Percentiles rank a stretch among this genome's conserved stretches.
phyloP scores from a whole-genome alignment of 1,284 basidiomycete species.

The Schizopora paradoxa region DNA sequence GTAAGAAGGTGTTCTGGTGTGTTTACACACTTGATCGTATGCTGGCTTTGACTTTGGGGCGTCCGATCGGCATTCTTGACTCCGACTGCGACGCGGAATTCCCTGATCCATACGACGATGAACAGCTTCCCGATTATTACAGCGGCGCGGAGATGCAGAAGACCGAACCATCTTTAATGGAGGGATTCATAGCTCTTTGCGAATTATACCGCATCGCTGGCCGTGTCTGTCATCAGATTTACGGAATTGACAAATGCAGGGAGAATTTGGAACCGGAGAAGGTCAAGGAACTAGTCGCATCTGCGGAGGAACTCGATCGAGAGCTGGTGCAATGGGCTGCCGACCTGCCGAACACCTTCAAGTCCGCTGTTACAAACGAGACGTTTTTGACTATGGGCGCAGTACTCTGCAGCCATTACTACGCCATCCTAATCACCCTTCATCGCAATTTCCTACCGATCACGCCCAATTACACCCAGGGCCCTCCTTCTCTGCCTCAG shows the following conservation, averaged over 20 bases:
- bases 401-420: slow-evolving; percentile 86
- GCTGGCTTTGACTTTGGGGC: slow-evolving; percentile 81
- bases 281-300: slow-evolving; percentile 64
- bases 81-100: slow-evolving; percentile 77
- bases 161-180: slow-evolving; percentile 66
- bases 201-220: slow-evolving; percentile 80
- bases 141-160: slow-evolving; percentile 50
- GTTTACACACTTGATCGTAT: slow-evolving; percentile 85
- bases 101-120: slow-evolving; percentile 79
- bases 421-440: slow-evolving; percentile 81
- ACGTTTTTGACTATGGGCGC: slow-evolving; percentile 82
- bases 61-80: slow-evolving; percentile 76
- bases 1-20: slow-evolving; percentile 87
- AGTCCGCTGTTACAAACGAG: slow-evolving; percentile 63
- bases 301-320: slow-evolving; percentile 71
- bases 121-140: slow-evolving; percentile 66
- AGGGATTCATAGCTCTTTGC: slow-evolving; percentile 70
- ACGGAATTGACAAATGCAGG: slow-evolving; percentile 68
- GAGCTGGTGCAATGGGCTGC: slow-evolving; percentile 80
- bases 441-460: slow-evolving; percentile 85
- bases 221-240: slow-evolving; percentile 75
- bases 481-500: slow-evolving; percentile 61
- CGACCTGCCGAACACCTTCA: slow-evolving; percentile 66
- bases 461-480: slow-evolving; percentile 46
- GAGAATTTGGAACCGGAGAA: slow-evolving; percentile 70